Percentiles rank a stretch among this genome's conserved stretches.
These are phyloP conservation scores for Vararia minispora DNA, from an alignment of 768 basidiomycete species.

Conservation along the genomic window DNA sequence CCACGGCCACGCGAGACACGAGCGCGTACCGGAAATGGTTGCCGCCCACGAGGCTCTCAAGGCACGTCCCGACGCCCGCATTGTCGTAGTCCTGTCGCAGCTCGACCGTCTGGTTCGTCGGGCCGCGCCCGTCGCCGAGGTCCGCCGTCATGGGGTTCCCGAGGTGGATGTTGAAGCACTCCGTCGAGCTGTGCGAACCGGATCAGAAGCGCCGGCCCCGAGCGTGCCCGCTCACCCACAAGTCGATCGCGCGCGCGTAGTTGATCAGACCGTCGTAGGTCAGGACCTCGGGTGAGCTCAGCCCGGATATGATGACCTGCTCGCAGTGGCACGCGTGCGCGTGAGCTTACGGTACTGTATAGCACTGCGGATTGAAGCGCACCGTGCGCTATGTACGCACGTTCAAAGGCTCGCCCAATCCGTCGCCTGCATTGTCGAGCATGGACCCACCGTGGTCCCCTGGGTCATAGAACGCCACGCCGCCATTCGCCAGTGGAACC, in stretches of 20 bases:
- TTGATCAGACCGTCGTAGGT: slow-evolving; percentile 9
- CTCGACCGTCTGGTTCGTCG: slow-evolving; percentile 31
- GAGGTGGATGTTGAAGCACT: slow-evolving; percentile 22
- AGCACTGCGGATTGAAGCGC: not conserved
- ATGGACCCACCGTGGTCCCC: not conserved
- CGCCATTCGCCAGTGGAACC: too few species aligned
- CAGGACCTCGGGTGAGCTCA: slow-evolving; percentile 8
- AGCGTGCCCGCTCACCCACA: slow-evolving; percentile 5
- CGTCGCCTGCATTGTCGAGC: not conserved
- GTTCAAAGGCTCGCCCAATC: slow-evolving; percentile 13
- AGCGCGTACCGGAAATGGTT: slow-evolving; percentile 10
- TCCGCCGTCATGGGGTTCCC: slow-evolving; percentile 30
- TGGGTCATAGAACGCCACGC: not conserved
- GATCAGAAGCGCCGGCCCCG: not conserved
- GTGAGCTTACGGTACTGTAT: not conserved
- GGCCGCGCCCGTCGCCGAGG: slow-evolving; percentile 37
- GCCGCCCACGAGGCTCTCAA: slow-evolving; percentile 20
- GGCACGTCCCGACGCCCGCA: slow-evolving; percentile 28
- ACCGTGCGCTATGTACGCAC: not conserved
- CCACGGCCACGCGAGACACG: not conserved
- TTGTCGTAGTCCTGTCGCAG: slow-evolving; percentile 33
- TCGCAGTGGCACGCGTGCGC: not conserved
- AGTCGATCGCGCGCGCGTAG: slow-evolving; percentile 10
- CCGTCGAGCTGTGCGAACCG: slow-evolving; percentile 11
- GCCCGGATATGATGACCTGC: slow-evolving; percentile 12